phyloP scores from a whole-genome alignment of 1,284 basidiomycete species.

The Marasmius fiardii region DNA sequence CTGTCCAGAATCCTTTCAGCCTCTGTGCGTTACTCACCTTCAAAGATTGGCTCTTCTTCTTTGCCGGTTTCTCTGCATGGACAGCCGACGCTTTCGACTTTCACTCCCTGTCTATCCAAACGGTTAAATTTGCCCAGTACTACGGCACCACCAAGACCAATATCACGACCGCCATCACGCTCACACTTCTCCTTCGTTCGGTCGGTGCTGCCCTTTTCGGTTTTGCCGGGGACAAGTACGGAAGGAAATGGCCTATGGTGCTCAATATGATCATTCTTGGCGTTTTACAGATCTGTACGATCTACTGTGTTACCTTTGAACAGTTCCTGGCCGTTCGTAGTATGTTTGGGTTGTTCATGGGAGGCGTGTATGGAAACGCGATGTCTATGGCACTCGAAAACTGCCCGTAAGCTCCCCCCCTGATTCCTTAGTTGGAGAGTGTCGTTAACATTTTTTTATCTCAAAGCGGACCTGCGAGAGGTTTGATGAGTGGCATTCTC shows the following conservation, averaged over 20 bases:
- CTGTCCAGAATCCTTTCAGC: slow-evolving; percentile 2
- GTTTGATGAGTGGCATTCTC: slow-evolving; percentile 13
- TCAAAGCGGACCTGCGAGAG: slow-evolving; percentile 7
- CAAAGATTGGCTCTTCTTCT: slow-evolving; percentile 4
- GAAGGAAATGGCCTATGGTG: slow-evolving; percentile 9
- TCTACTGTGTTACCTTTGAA: slow-evolving; percentile 6
- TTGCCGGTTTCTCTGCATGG: slow-evolving; percentile 6
- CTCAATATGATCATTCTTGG: slow-evolving; percentile 9
- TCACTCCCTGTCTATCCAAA: slow-evolving; percentile 6
- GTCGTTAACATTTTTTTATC: neutral
- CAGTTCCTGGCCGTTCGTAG: slow-evolving; percentile 9
- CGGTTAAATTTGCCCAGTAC: slow-evolving; percentile 3
- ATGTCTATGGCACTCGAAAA: slow-evolving; percentile 15
- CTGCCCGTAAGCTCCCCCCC: slow-evolving; percentile 3
- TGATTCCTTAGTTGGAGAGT: neutral
- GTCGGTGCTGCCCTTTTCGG: slow-evolving; percentile 15
- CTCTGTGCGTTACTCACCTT: neutral
- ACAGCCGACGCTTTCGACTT: slow-evolving; percentile 9
- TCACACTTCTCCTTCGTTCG: slow-evolving; percentile 17
- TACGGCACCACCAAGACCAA: neutral
- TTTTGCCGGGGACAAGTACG: neutral
- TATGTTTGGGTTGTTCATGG: slow-evolving; percentile 12
- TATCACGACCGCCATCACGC: slow-evolving; percentile 16
- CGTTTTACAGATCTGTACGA: slow-evolving; percentile 7
- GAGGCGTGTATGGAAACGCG: slow-evolving; percentile 14